Base-by-base conservation (phyloP, 208 protist species). In the Herpetomonas samuelpessoai region DNA sequence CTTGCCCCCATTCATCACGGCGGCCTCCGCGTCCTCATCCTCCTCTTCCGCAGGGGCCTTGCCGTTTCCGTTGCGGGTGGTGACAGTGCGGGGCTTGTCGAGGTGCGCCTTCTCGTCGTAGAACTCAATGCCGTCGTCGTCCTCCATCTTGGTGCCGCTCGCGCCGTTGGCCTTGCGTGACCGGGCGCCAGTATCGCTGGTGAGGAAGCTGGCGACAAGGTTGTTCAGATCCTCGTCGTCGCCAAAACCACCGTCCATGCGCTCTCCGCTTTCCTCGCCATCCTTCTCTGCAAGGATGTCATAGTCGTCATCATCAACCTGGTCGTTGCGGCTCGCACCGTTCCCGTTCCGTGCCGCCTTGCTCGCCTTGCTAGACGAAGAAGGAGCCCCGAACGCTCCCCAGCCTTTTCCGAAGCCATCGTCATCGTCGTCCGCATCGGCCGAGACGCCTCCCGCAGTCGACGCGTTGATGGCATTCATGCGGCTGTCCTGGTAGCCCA, bases 261-360 rank as follows among this genome's bases (percentile, higher is more conserved):
- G 58, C 22, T 77, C 69, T 30, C 65, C 67, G 16, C 65, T 57
- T 24, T 71, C 76, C 2, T 50, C 55, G 21, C 54, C 68, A 46
- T 68, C 51, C 41, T 86, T 64, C 30, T 83, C 76, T 24, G 79
- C 81, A 24, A 92, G 72, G 50, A 92, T 85, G 63, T 92, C 81
- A 62, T 85, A 92, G 52, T 69, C 78, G 19, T 62, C 30, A 27
- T 53, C 61, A 14, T 47, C 70, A 1, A 68, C 62, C 28, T 66
- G 58, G n/a, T 25, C 51, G 0, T 57, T 62, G 21, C 49, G 49
- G 3, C 56, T 39, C 1, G 19, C 55, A 2, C 24, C 16, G 16
- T 74, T 14, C 4, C 22, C 18, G n/a, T n/a, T n/a, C n/a, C n/a
- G n/a, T n/a, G n/a, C n/a, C n/a, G n/a, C n/a, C n/a, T n/a, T n/a